Percentiles rank a stretch among this genome's conserved stretches.
Evolutionary conservation across 768 basidiomycete genomes (phyloP).

Genomic region (Tulasnella sp.): DNA sequence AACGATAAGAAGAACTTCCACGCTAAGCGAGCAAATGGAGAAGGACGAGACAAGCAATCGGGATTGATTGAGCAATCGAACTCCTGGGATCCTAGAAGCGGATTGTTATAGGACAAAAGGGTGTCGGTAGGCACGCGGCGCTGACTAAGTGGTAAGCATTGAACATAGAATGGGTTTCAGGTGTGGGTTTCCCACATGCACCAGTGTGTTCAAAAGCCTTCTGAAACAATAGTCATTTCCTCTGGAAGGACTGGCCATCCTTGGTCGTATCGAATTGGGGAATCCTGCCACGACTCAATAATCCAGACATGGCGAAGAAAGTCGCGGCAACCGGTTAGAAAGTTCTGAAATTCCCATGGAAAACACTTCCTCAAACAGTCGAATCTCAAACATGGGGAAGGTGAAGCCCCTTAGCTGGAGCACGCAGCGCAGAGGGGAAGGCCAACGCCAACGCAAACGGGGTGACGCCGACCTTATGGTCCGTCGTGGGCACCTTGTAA

Average conservation of each 20-base stretch:
- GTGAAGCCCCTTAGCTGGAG: not conserved
- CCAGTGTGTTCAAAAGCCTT: no score
- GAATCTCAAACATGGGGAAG: not conserved
- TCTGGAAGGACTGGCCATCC: constrained; percentile 12
- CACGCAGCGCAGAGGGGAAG: not conserved
- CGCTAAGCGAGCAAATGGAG: no score
- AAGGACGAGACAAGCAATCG: no score
- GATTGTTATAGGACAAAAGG: no score
- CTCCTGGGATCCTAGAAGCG: no score
- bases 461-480: not conserved
- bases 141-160: no score
- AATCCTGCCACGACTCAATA: not conserved
- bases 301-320: not conserved
- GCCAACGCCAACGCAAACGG: not conserved
- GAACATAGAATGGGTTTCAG: no score
- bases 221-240: no score
- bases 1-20: no score
- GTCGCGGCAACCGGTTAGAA: not conserved
- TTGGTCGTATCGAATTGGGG: not conserved
- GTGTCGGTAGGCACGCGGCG: no score
- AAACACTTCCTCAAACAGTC: not conserved
- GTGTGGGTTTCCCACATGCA: not conserved
- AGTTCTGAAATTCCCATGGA: not conserved
- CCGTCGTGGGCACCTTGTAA: not conserved
- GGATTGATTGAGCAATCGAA: no score